A percentile compares a stretch with the other conserved stretches of the same genome.
Evolutionary conservation across 495 filamentous ascomycete species (phyloP).

Genomic region (Parmelia sp.): DNA sequence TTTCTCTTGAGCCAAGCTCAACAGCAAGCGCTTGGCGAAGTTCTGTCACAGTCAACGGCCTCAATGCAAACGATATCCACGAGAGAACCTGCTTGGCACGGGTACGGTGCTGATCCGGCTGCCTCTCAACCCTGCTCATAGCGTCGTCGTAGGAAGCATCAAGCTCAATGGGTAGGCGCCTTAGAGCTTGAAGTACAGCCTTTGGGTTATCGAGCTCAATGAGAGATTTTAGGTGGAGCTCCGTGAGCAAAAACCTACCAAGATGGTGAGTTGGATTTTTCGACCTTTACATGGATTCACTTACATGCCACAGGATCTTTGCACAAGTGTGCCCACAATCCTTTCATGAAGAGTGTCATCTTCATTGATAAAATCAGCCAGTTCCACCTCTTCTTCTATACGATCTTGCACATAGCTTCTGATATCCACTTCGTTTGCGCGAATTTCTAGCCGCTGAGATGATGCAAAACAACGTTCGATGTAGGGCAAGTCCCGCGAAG

Average conservation of each 20-base stretch:
- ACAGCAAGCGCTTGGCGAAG: conserved; percentile 34
- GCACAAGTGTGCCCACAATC: background rate
- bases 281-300: too few relatives aligned
- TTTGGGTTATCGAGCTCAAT: too few relatives aligned
- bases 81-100: background rate
- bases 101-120: background rate
- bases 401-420: conserved; percentile 5
- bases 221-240: too few relatives aligned
- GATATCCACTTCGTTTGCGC: conserved; percentile 13
- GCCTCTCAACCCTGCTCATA: background rate
- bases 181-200: background rate
- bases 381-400: background rate
- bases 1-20: conserved; percentile 14
- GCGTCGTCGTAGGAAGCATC: background rate
- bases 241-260: too few relatives aligned
- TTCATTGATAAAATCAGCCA: background rate
- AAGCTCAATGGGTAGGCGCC: background rate
- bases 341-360: background rate
- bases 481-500: conserved; percentile 4
- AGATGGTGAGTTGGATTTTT: conserved; percentile 15
- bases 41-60: background rate
- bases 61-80: background rate
- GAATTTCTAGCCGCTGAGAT: conserved; percentile 4
- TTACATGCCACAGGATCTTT: conserved; percentile 11
- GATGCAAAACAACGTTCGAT: background rate